These are phyloP conservation scores for Deuterostichococcus epilithicus DNA, from an alignment of 139 green algal genomes.

Conservation along the genomic window DNA sequence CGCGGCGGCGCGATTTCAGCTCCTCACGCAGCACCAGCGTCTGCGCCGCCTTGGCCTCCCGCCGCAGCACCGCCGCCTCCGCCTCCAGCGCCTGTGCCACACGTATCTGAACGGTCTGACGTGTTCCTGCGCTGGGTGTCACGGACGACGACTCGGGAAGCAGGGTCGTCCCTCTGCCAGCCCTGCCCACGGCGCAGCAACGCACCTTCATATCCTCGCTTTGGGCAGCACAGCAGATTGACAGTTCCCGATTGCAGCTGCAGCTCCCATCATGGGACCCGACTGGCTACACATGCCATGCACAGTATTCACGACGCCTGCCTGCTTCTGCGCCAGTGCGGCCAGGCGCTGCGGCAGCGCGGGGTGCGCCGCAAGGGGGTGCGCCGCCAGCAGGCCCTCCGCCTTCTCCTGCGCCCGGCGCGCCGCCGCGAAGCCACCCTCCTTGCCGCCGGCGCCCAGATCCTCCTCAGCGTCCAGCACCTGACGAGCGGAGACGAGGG, in stretches of 20 bases:
- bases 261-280: no score
- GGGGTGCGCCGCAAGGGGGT: slow-evolving; percentile 32
- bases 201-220: no score
- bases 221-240: no score
- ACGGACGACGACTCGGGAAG: no score
- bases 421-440: slow-evolving; percentile 30
- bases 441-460: slow-evolving; percentile 46
- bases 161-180: no score
- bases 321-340: slow-evolving; percentile 38
- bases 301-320: no score
- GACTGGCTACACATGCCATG: no score
- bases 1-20: slow-evolving; percentile 45
- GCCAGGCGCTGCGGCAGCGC: slow-evolving; percentile 34
- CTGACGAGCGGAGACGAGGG: no score
- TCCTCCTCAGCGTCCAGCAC: slow-evolving; percentile 69
- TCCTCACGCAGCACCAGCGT: slow-evolving; percentile 67
- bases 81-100: slow-evolving; percentile 22
- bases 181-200: no score
- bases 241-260: no score
- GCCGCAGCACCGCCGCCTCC: slow-evolving; percentile 32
- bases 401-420: slow-evolving; percentile 44
- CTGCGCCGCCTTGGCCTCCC: slow-evolving; percentile 49
- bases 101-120: no score
- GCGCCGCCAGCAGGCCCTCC: slow-evolving; percentile 40
- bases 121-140: no score